Conservation (phyloP, 352 stramenopile species). For the Pythium vanterpoolii region DNA sequence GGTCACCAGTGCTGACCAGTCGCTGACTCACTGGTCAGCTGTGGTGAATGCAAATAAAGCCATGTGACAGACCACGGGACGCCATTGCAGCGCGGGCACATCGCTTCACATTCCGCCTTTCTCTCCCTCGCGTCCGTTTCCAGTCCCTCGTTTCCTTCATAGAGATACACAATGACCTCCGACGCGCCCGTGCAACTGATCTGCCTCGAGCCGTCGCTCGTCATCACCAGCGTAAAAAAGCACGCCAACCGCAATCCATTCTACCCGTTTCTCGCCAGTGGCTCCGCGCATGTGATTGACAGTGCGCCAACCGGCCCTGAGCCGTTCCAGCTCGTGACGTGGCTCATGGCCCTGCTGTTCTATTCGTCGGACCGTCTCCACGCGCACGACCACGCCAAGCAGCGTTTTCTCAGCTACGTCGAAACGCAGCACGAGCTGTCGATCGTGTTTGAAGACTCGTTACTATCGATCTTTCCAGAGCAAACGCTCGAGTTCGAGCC, state of each 20-base stretch:
- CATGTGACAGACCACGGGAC: conserved; percentile 17
- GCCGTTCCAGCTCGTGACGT: conserved; percentile 30
- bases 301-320: conserved; percentile 1
- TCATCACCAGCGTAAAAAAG: conserved; percentile 55
- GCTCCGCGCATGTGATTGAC: not conserved
- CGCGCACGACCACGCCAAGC: not conserved
- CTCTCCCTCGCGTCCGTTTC: not conserved
- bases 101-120: not conserved
- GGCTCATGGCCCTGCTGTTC: conserved; percentile 56
- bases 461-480: conserved; percentile 34
- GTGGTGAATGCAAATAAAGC: not conserved
- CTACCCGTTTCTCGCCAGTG: conserved; percentile 21
- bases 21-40: not conserved
- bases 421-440: conserved; percentile 67
- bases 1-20: too few species aligned
- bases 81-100: conserved; percentile 5
- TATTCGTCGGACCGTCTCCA: conserved; percentile 28
- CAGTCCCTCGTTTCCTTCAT: not conserved
- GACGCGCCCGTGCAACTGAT: conserved; percentile 53
- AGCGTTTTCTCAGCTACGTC: conserved; percentile 59
- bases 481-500: conserved; percentile 42
- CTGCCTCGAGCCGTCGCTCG: conserved; percentile 45
- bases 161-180: not conserved
- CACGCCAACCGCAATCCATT: conserved; percentile 24
- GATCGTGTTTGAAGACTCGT: conserved; percentile 53